Percentiles rank a stretch among this genome's conserved stretches.
These are phyloP conservation scores for Diplodia scrobiculata DNA, from an alignment of 2,329 filamentous ascomycete species.

Conservation along the genomic window DNA sequence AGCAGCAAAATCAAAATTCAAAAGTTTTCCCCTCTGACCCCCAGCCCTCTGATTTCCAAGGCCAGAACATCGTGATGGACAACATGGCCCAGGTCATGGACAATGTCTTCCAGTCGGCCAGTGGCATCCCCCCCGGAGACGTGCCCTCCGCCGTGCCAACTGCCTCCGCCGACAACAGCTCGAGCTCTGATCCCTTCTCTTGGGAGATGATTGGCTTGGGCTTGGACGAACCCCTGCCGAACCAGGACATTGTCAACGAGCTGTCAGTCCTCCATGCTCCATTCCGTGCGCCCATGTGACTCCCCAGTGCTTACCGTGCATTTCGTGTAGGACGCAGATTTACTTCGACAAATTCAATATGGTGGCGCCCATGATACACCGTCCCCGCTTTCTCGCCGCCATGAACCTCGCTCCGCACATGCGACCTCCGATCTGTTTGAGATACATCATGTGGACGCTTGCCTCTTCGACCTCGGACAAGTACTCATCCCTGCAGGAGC, in stretches of 20 bases:
- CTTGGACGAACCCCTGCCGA: slow-evolving; percentile 77
- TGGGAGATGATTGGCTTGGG: slow-evolving; percentile 88
- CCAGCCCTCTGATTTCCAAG: slow-evolving; percentile 10
- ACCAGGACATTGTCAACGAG: slow-evolving; percentile 80
- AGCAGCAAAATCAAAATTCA: slow-evolving; percentile 31
- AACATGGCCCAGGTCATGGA: slow-evolving; percentile 14
- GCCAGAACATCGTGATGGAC: slow-evolving; percentile 10
- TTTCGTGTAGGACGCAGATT: slow-evolving; percentile 65
- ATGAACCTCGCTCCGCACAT: slow-evolving; percentile 87
- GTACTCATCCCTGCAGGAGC: slow-evolving; percentile 74
- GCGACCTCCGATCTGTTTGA: slow-evolving; percentile 81
- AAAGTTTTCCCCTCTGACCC: neutral
- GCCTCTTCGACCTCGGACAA: slow-evolving; percentile 85
- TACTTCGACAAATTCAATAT: slow-evolving; percentile 92
- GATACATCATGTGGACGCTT: slow-evolving; percentile 95
- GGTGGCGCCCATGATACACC: slow-evolving; percentile 85
- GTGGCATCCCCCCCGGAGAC: neutral
- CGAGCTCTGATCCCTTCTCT: slow-evolving; percentile 50
- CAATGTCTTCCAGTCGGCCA: neutral
- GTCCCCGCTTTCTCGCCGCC: slow-evolving; percentile 79
- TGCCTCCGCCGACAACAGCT: neutral
- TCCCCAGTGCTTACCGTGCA: neutral
- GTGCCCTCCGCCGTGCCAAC: neutral
- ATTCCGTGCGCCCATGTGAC: neutral
- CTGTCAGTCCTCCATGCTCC: slow-evolving; percentile 57